Conservation (phyloP, 805 yeast genomes). For the Candida pseudofarinosa region DNA sequence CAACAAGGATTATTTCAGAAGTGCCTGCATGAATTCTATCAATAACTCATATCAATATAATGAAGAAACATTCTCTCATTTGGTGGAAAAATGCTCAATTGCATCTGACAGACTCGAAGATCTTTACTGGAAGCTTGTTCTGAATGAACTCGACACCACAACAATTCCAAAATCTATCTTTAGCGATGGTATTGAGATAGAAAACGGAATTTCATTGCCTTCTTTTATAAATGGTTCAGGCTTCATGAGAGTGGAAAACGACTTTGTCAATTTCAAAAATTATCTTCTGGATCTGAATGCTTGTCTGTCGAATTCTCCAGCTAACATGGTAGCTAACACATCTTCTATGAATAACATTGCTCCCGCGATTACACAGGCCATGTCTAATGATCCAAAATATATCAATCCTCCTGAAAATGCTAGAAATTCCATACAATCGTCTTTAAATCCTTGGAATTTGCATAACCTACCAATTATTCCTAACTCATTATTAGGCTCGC, state of each 20-base stretch:
- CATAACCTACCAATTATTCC: slow-evolving; percentile 50
- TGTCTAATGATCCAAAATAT: slow-evolving; percentile 8
- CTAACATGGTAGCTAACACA: slow-evolving; percentile 2
- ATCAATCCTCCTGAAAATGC: slow-evolving; percentile 19
- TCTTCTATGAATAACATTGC: slow-evolving; percentile 1
- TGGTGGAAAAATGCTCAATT: slow-evolving; percentile 12
- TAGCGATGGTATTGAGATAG: slow-evolving; percentile 24
- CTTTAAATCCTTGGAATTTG: slow-evolving; percentile 53
- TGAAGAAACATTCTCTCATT: slow-evolving; percentile 3
- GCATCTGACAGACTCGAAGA: slow-evolving; percentile 29
- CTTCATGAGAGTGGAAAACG: slow-evolving; percentile 27
- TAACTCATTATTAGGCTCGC: slow-evolving; percentile 43
- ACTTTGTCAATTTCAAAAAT: slow-evolving; percentile 21
- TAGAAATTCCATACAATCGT: slow-evolving; percentile 13
- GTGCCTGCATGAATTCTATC: not conserved
- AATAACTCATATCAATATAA: slow-evolving; percentile 4
- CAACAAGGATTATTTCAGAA: slow-evolving; percentile 8
- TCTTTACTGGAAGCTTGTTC: slow-evolving; percentile 40
- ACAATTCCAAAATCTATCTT: slow-evolving; percentile 6
- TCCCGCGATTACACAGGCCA: slow-evolving; percentile 2
- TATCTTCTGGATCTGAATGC: slow-evolving; percentile 16
- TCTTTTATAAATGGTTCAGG: slow-evolving; percentile 35
- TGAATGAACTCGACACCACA: slow-evolving; percentile 12
- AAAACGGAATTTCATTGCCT: slow-evolving; percentile 21
- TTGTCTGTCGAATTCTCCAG: slow-evolving; percentile 6